These are phyloP conservation scores for Leucocoprinus gongylophorus DNA, from an alignment of 1,284 basidiomycete species.

Conservation along the genomic window DNA sequence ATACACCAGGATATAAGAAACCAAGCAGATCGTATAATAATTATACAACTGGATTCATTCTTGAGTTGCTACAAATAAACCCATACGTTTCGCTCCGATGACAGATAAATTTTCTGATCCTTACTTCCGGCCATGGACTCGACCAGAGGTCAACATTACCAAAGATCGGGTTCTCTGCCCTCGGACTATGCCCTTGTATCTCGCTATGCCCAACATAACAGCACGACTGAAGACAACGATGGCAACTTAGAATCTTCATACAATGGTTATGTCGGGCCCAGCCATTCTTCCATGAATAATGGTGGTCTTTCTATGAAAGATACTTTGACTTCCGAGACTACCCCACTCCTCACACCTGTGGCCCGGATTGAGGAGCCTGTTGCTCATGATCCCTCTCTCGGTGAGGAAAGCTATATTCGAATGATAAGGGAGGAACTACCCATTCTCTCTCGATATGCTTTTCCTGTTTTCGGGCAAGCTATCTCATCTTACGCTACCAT, in stretches of 20 bases:
- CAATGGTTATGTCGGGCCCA: neutral
- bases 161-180: conserved; percentile 50
- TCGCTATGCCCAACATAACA: conserved; percentile 29
- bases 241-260: neutral
- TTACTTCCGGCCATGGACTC: conserved; percentile 28
- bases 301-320: conserved; percentile 16
- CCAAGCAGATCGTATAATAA: too few species aligned
- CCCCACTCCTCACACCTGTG: conserved; percentile 40
- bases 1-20: too few species aligned
- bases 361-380: conserved; percentile 40
- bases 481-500: neutral
- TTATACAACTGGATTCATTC: too few species aligned
- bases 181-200: conserved; percentile 58
- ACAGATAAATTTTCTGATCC: neutral
- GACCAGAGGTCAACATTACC: conserved; percentile 39
- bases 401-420: conserved; percentile 22
- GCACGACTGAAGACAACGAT: conserved; percentile 11
- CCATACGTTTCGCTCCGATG: neutral
- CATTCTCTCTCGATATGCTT: conserved; percentile 56
- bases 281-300: conserved; percentile 21
- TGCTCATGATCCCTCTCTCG: conserved; percentile 23
- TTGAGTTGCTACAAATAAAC: too few species aligned
- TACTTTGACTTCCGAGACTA: conserved; percentile 36
- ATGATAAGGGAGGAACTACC: conserved; percentile 53
- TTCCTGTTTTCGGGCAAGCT: conserved; percentile 60